Conservation (phyloP, 495 filamentous ascomycete species). For the Sordaria brevicollis region DNA sequence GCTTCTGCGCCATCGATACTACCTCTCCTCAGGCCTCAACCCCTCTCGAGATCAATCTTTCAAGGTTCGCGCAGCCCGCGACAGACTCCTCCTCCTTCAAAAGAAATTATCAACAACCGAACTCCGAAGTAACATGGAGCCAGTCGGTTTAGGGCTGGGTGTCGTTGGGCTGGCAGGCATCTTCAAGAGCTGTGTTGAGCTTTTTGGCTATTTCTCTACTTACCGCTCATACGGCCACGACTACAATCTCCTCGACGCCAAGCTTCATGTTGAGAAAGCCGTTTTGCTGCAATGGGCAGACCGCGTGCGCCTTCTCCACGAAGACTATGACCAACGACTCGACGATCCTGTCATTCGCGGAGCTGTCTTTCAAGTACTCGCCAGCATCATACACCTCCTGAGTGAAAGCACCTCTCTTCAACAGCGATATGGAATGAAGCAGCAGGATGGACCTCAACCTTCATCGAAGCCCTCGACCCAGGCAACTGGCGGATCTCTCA, state of each 20-base stretch:
- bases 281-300: background rate
- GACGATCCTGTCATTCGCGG: background rate
- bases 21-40: background rate
- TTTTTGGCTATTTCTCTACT: background rate
- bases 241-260: background rate
- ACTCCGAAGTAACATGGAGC: background rate
- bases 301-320: background rate
- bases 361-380: background rate
- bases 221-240: background rate
- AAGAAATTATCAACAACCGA: background rate
- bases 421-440: background rate
- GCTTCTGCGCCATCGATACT: background rate
- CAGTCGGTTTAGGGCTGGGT: background rate
- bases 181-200: background rate
- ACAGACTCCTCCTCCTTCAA: background rate
- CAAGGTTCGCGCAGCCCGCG: background rate
- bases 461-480: background rate
- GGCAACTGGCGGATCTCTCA: background rate
- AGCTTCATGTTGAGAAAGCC: background rate
- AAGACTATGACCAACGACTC: background rate
- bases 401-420: background rate
- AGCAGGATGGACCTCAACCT: background rate
- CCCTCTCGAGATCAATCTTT: background rate
- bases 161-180: background rate
- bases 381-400: background rate